A percentile compares a stretch with the other conserved stretches of the same genome.
phyloP scores from a whole-genome alignment of 352 stramenopile genomes.

The Aphanomyces euteiches region DNA sequence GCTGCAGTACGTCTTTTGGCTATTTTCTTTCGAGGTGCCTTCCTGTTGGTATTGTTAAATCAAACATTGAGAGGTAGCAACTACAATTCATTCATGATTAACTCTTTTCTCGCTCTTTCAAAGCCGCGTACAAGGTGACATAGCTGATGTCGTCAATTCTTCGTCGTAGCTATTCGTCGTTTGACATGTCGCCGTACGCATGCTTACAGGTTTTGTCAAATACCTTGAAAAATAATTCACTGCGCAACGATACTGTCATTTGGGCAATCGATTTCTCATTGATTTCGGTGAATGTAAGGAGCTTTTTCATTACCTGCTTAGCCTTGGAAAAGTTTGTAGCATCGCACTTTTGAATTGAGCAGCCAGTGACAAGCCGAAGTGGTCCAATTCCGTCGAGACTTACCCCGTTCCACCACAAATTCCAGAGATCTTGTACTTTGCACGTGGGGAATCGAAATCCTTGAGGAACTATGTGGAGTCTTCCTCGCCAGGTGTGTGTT shows the following conservation, averaged over 20 bases:
- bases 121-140: background rate
- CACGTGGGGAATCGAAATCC: slow-evolving; percentile 3
- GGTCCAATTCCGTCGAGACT: background rate
- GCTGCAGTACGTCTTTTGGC: no score
- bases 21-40: no score
- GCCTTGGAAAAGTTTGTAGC: background rate
- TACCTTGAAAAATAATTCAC: background rate
- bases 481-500: background rate
- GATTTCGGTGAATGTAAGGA: background rate
- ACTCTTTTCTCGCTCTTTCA: background rate
- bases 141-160: slow-evolving; percentile 4
- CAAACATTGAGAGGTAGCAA: no score
- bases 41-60: no score
- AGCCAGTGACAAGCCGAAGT: background rate
- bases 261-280: background rate
- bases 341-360: background rate
- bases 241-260: background rate
- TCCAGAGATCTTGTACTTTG: slow-evolving; percentile 1
- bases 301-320: background rate
- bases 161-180: background rate
- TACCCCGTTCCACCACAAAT: background rate
- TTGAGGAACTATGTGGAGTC: background rate
- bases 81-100: no score
- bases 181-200: background rate
- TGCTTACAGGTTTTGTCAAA: background rate